phyloP scores from a whole-genome alignment of 2,329 filamentous ascomycete genomes.

The Fusarium globosum region DNA sequence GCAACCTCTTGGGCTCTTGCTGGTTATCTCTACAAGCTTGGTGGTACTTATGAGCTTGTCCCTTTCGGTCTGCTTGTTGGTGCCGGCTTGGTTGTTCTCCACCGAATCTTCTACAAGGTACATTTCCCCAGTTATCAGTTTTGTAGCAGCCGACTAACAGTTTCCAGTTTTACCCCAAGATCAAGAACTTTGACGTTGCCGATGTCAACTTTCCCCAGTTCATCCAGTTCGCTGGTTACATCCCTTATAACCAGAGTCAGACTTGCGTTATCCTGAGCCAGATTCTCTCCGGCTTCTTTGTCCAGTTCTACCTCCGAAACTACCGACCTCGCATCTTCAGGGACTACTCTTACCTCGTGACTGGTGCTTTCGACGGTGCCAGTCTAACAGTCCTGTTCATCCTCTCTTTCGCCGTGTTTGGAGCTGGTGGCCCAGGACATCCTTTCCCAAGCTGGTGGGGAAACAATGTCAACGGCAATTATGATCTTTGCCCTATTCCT shows the following conservation, averaged over 20 bases:
- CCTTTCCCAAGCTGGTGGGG: slow-evolving; percentile 67
- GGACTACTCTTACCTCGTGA: slow-evolving; percentile 64
- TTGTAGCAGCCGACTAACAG: background rate
- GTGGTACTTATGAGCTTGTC: slow-evolving; percentile 58
- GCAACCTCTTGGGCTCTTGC: slow-evolving; percentile 63
- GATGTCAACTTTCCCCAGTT: slow-evolving; percentile 66
- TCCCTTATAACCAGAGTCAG: slow-evolving; percentile 66
- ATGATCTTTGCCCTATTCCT: slow-evolving; percentile 58
- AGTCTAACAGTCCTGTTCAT: slow-evolving; percentile 61
- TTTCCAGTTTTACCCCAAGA: slow-evolving; percentile 58
- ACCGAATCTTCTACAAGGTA: slow-evolving; percentile 57
- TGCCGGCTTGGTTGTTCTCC: slow-evolving; percentile 55
- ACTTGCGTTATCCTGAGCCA: slow-evolving; percentile 65
- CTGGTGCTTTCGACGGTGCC: slow-evolving; percentile 65
- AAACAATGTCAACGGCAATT: slow-evolving; percentile 60
- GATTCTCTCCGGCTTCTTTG: slow-evolving; percentile 58
- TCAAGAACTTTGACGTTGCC: slow-evolving; percentile 53
- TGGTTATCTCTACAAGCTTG: slow-evolving; percentile 62
- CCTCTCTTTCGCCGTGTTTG: slow-evolving; percentile 67
- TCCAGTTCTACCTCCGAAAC: slow-evolving; percentile 64
- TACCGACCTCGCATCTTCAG: slow-evolving; percentile 63
- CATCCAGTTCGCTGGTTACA: slow-evolving; percentile 64
- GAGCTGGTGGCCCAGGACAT: slow-evolving; percentile 56
- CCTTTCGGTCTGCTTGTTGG: slow-evolving; percentile 64
- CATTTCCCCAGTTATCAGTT: slow-evolving; percentile 10